Percentiles rank a stretch among this genome's conserved stretches.
Evolutionary conservation across 331 rosid genomes (phyloP).

Genomic region (Stylosanthes scabra): DNA sequence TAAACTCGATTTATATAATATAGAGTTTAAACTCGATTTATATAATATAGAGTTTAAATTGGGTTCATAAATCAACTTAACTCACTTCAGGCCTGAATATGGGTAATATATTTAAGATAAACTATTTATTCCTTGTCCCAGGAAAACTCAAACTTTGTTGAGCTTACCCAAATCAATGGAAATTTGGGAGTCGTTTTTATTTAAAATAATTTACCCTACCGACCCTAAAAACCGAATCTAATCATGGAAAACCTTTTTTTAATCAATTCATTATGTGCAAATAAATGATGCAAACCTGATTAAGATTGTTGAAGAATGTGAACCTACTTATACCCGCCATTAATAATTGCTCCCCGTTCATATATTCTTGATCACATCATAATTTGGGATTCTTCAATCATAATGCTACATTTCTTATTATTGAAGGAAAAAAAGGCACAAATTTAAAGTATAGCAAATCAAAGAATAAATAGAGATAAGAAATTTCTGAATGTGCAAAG

Average conservation of each 20-base stretch:
- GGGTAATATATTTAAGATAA: no score
- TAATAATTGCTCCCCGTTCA: constrained; percentile 17
- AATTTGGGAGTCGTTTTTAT: constrained; percentile 28
- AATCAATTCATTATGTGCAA: constrained; percentile 40
- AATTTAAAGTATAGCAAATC: not conserved
- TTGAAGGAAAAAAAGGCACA: not conserved
- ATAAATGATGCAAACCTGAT: constrained; percentile 36
- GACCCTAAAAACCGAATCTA: constrained; percentile 55
- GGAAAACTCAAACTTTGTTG: no score
- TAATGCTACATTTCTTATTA: constrained; percentile 11
- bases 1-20: no score
- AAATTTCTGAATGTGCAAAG: constrained; percentile 35
- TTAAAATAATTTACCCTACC: constrained; percentile 46
- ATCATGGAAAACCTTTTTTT: constrained; percentile 49
- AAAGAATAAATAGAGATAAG: constrained; percentile 19
- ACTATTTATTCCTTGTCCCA: no score
- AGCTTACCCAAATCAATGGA: constrained; percentile 31
- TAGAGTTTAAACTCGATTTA: no score
- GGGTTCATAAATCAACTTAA: no score
- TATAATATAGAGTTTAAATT: no score
- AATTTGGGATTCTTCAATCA: constrained; percentile 45
- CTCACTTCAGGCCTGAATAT: no score
- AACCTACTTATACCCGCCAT: constrained; percentile 36
- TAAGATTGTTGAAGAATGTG: constrained; percentile 24
- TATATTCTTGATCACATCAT: constrained; percentile 21